A percentile compares a stretch with the other conserved stretches of the same genome.
Evolutionary conservation across 2,329 filamentous ascomycete species (phyloP).

Genomic region (Botrytis hyacinthi): DNA sequence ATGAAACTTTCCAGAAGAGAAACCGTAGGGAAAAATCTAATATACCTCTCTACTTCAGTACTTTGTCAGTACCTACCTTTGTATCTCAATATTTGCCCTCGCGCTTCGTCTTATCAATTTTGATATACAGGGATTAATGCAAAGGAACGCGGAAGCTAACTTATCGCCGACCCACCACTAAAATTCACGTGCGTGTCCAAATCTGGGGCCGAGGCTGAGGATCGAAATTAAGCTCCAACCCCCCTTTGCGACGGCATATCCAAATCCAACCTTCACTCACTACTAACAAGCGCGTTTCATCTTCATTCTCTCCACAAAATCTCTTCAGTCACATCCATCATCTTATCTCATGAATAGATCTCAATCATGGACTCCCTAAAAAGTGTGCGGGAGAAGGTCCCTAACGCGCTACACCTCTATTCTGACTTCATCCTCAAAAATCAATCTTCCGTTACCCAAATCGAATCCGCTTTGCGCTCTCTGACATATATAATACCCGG

Average conservation of each 20-base stretch:
- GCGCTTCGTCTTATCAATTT: slow-evolving; percentile 14
- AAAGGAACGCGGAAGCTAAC: slow-evolving; percentile 1
- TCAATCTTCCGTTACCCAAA: slow-evolving; percentile 86
- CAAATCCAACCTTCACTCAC: slow-evolving; percentile 1
- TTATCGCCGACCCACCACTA: slow-evolving; percentile 17
- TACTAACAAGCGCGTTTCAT: background rate
- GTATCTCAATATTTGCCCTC: background rate
- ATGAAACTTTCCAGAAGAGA: background rate
- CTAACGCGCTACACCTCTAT: slow-evolving; percentile 62
- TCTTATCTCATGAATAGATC: slow-evolving; percentile 3
- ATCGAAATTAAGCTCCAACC: slow-evolving; percentile 3
- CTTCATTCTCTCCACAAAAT: background rate
- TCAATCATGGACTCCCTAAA: slow-evolving; percentile 24
- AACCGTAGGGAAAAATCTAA: background rate
- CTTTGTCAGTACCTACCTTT: background rate
- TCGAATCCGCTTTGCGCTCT: slow-evolving; percentile 88
- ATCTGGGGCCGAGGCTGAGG: slow-evolving; percentile 20
- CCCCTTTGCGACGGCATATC: slow-evolving; percentile 13
- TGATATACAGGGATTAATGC: slow-evolving; percentile 6
- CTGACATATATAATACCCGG: slow-evolving; percentile 95
- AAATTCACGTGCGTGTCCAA: slow-evolving; percentile 16
- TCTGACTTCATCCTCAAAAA: slow-evolving; percentile 94
- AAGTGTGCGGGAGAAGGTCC: slow-evolving; percentile 32
- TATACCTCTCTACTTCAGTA: background rate
- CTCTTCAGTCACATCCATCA: background rate